Base-by-base conservation (phyloP, 805 yeast genomes). In the Candida nonsorbophila region DNA sequence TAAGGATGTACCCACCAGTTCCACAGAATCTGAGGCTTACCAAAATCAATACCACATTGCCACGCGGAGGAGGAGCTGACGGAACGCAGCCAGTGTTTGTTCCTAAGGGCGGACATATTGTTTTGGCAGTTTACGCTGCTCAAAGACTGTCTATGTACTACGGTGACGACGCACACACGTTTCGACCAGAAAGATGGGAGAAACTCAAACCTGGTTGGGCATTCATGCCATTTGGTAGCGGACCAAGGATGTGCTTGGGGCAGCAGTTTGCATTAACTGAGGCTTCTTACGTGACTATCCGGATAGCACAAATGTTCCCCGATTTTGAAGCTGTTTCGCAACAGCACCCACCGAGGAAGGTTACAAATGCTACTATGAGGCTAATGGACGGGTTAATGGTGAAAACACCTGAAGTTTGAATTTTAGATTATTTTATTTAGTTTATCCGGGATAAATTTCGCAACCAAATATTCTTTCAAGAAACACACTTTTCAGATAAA, bases 201-300 rank as follows among this genome's bases (percentile, higher is more conserved):
- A 44, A 41, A 18, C 60, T 58, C 36, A 45, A 44, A 30, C 50
- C 56, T 28, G 62, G 67, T 3, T 69, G 76, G 72, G 69, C 67
- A 7, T 71, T 63, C 47, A 49, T 71, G 29, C 77, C 77, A 16
- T 71, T 71, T 49, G 69, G 69, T 37, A 74, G 76, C 22, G 78
- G 78, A 3, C 77, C 77, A 14, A 51, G 78, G 37, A 69, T 72
- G 33, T 72, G 78, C 41, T 54, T 72, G 34, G 78, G 78, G 23
- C 77, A 71, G 54, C 77, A 72, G 47, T 70, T 69, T 50, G 78
- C 77, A 2, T 59, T 71, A 13, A 69, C 74, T 16, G 77, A 72
- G 49, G 73, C 74, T n/a, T 56, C 68, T 14, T 71, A 69, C 45
- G 55, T 61, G 11, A 41, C 63, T 16, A 56, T 56, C 15, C 55